Conservation (phyloP, 352 stramenopile species). For the Aphanomyces invadans region DNA sequence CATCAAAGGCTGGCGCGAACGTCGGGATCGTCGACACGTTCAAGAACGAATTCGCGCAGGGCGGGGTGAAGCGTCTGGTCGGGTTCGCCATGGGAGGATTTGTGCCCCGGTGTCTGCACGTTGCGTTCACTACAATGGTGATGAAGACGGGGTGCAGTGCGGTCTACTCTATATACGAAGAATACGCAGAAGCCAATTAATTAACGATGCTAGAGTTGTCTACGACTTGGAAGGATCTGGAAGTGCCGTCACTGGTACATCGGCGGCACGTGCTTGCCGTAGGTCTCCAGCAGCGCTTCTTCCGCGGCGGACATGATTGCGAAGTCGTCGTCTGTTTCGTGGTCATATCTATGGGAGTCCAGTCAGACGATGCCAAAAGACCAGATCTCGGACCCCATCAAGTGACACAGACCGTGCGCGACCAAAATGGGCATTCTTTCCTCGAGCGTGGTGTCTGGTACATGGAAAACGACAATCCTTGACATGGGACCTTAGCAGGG, state of each 20-base stretch:
- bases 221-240: too few relatives aligned
- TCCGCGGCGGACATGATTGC: conserved; percentile 70
- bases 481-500: conserved; percentile 32
- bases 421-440: conserved; percentile 64
- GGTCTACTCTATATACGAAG: conserved; percentile 74
- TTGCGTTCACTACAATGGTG: conserved; percentile 89
- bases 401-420: conserved; percentile 71
- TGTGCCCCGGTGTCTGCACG: conserved; percentile 54
- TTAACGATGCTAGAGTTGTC: neutral
- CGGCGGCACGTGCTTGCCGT: conserved; percentile 40
- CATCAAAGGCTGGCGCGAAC: conserved; percentile 77
- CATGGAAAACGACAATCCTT: conserved; percentile 3
- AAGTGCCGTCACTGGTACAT: neutral
- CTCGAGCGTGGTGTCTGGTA: conserved; percentile 49
- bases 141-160: conserved; percentile 78
- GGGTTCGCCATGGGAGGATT: conserved; percentile 81
- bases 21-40: conserved; percentile 73
- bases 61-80: conserved; percentile 69
- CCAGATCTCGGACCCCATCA: conserved; percentile 77
- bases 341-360: conserved; percentile 71
- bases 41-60: conserved; percentile 58
- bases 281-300: conserved; percentile 49
- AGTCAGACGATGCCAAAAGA: too few relatives aligned
- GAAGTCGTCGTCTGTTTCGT: conserved; percentile 69
- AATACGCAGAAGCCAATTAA: conserved; percentile 22